These are phyloP conservation scores for Climacium dendroides DNA, from an alignment of 225 moss, liverwort and hornwort genomes.

Conservation along the genomic window DNA sequence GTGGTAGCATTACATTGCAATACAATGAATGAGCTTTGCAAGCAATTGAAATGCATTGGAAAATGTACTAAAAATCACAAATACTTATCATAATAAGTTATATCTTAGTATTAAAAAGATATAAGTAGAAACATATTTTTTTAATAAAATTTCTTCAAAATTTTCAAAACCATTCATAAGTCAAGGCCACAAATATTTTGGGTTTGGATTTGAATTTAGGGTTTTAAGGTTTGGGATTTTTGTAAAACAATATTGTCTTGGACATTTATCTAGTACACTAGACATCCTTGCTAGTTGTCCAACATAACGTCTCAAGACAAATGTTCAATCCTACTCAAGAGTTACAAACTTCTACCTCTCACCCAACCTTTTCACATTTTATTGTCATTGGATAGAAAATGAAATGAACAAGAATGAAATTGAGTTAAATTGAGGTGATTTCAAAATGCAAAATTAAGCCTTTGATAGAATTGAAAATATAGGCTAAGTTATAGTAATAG, in stretches of 20 bases:
- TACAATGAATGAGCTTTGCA: neutral
- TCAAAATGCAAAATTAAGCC: too few relatives aligned
- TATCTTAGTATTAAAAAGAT: neutral
- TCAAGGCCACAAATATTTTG: neutral
- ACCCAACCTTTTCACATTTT: neutral
- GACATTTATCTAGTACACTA: neutral
- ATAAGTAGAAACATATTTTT: neutral
- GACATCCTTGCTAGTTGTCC: accelerated
- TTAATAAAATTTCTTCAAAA: neutral
- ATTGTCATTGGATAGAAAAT: neutral
- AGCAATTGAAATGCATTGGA: neutral
- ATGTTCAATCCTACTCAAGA: accelerated
- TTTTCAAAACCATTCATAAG: accelerated
- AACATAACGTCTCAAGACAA: too few relatives aligned
- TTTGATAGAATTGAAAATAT: neutral
- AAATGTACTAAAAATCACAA: neutral
- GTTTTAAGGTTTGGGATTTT: too few relatives aligned
- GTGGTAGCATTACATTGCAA: neutral
- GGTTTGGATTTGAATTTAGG: too few relatives aligned
- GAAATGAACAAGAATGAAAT: neutral
- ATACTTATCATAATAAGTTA: too few relatives aligned
- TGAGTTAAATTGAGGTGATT: neutral
- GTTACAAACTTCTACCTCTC: too few relatives aligned
- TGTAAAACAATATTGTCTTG: neutral
- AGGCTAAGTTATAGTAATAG: neutral